Base-by-base conservation (phyloP, 2,329 filamentous ascomycete species). In the Exophiala oligosperma region DNA sequence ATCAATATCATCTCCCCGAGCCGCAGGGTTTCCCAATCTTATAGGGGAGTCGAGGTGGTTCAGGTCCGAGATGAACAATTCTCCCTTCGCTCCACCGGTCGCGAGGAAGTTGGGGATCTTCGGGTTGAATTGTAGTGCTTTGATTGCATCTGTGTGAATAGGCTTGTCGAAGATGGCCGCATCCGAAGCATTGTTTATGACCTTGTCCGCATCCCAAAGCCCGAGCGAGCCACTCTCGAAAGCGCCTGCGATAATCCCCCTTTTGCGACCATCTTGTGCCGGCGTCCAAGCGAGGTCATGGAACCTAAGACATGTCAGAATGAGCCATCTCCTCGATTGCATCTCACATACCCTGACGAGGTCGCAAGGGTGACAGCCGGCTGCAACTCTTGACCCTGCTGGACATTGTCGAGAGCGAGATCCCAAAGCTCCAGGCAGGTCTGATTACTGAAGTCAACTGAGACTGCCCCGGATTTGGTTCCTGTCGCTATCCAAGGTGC, bases 401-500 rank as follows among this genome's bases (percentile, higher is more conserved):
- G 82, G 62, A 85, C 77, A 74, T 86, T 86, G 74, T 95, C 91
- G 66, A 97, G 81, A 71, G 85, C 87, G 66, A 99, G 81, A 76
- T 97, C 91, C 94, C 94, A 99, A 61, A 99, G 82, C 79, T 99
- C 94, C 57, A 99, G 80, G 78, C 93, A 93, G 64, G 92, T 97
- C 74, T 97, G 92, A 74, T 94, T 94, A 28, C 94, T 97, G 77
- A 99, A 99, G 75, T 97, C 92, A 68, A 91, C 92, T 76, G 96
- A 92, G 43, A 99, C 92, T 68, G 94, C 94, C 64, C 94, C 94
- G 61, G 94, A 92, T 68, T 92, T 88, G 48, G 94, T 99, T 69
- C 94, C 94, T 28, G 94, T 99, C 60, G 91, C 93, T 64, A 99
- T 81, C 67, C 96, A 81, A 68, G 93, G 92, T 67, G 87, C 85